A percentile compares a stretch with the other conserved stretches of the same genome.
Conservation (phyloP, 306 rosid genomes). For the Sophora flavescens region DNA sequence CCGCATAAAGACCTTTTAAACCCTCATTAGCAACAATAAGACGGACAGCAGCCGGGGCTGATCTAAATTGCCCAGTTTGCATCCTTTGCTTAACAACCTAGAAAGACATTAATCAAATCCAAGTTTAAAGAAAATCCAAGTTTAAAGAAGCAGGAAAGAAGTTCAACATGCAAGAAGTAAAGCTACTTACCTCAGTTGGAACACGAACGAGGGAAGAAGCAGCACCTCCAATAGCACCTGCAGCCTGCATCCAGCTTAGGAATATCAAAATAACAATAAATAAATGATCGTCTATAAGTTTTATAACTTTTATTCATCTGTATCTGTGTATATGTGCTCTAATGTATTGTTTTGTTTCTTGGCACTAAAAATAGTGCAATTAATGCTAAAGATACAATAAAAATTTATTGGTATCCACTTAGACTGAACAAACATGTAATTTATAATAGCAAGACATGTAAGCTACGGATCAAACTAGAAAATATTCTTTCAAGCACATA, state of each 20-base stretch:
- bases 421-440: neutral
- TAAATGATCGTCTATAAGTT: neutral
- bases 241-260: constrained; percentile 67
- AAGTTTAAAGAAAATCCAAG: constrained; percentile 43
- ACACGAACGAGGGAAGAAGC: constrained; percentile 84
- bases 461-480: constrained; percentile 14
- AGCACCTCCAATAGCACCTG: constrained; percentile 79
- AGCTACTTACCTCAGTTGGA: constrained; percentile 75
- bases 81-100: constrained; percentile 75
- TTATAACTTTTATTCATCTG: neutral
- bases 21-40: constrained; percentile 60
- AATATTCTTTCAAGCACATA: constrained; percentile 27
- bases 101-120: constrained; percentile 40
- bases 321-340: constrained; percentile 11
- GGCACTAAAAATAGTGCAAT: neutral
- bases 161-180: constrained; percentile 21
- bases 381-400: constrained; percentile 13
- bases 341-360: neutral
- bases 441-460: neutral
- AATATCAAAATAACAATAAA: constrained; percentile 43
- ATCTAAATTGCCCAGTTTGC: constrained; percentile 58
- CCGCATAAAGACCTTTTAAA: constrained; percentile 80
- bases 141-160: constrained; percentile 29
- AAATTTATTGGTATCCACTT: neutral
- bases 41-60: constrained; percentile 59